A percentile compares a stretch with the other conserved stretches of the same genome.
Evolutionary conservation across 208 protist genomes (phyloP).

Genomic region (Novymonas esmeraldas): DNA sequence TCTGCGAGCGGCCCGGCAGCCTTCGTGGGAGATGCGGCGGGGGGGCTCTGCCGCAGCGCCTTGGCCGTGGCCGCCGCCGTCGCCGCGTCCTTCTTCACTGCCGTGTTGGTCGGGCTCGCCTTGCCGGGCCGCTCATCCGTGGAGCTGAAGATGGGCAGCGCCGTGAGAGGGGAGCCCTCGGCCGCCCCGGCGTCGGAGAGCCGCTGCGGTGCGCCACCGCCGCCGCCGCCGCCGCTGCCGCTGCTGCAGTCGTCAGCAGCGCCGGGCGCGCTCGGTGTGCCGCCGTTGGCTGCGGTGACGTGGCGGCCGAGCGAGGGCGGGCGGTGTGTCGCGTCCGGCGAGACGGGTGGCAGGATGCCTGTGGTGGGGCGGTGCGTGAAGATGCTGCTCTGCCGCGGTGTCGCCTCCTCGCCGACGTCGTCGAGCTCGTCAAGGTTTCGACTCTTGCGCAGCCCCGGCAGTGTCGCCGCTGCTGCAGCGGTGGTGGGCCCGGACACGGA

Average conservation of each 20-base stretch:
- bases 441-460: conserved; percentile 3
- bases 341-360: background rate
- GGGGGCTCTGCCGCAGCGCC: background rate
- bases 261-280: background rate
- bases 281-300: background rate
- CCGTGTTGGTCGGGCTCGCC: background rate
- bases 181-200: background rate
- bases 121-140: background rate
- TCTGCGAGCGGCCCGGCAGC: background rate
- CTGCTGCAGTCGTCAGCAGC: background rate
- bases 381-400: background rate
- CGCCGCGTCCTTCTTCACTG: background rate
- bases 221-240: background rate
- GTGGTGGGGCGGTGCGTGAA: background rate
- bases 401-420: conserved; percentile 12
- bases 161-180: conserved; percentile 1
- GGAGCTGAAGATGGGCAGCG: conserved; percentile 12
- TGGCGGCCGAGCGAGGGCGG: background rate
- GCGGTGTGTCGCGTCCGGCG: background rate
- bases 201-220: background rate
- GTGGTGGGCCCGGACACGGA: background rate
- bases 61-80: background rate
- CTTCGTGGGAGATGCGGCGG: background rate
- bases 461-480: background rate
- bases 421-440: conserved; percentile 19